Evolutionary conservation across 2,329 filamentous ascomycete genomes (phyloP).

Genomic region (Botrytis deweyae): DNA sequence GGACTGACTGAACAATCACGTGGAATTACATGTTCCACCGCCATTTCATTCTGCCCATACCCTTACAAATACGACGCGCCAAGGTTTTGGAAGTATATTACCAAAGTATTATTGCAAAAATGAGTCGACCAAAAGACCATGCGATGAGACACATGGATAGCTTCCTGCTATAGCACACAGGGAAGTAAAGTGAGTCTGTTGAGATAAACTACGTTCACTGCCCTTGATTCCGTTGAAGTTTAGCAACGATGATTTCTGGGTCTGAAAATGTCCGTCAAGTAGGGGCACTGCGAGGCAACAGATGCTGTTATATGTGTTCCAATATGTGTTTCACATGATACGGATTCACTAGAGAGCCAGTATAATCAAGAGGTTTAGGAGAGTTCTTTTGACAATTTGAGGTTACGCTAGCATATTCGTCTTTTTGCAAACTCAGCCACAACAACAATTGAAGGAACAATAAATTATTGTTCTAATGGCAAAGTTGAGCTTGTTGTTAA

Average conservation of each 20-base stretch:
- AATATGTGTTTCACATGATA: not conserved
- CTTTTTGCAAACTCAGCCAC: not conserved
- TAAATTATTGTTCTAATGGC: not conserved
- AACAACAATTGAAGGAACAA: not conserved
- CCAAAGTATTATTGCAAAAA: not conserved
- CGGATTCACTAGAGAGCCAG: not conserved
- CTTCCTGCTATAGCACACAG: not conserved
- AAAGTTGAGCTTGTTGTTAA: not conserved
- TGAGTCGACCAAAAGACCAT: not conserved
- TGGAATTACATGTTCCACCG: not conserved
- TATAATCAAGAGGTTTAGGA: not conserved
- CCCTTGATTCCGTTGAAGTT: not conserved
- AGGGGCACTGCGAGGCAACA: not conserved
- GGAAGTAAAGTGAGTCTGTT: not conserved
- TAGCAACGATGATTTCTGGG: not conserved
- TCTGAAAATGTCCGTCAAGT: not conserved
- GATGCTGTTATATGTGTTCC: not conserved
- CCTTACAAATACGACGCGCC: not conserved
- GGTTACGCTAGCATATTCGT: not conserved
- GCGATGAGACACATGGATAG: not conserved
- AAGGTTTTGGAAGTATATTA: not conserved
- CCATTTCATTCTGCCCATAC: not conserved
- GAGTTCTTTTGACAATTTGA: not conserved
- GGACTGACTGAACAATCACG: not conserved
- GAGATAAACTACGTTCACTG: not conserved